phyloP scores from a whole-genome alignment of 768 basidiomycete species.

The Rhizopogon vesiculosus region DNA sequence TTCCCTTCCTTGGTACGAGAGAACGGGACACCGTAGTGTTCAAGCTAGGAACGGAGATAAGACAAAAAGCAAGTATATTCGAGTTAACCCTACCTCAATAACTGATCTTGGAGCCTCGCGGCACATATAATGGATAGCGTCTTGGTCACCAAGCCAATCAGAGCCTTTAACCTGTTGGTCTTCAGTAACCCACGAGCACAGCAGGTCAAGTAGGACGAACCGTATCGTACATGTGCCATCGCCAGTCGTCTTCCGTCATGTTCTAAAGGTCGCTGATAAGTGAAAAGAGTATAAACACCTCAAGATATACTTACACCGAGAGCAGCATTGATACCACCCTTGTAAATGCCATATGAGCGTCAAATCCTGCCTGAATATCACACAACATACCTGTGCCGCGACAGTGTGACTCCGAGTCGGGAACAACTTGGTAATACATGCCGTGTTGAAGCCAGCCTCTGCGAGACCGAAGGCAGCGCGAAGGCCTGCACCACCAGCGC shows the following conservation, averaged over 20 bases:
- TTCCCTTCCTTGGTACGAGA: conserved; percentile 98
- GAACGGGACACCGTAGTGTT: conserved; percentile 98
- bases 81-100: conserved; percentile 60
- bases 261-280: conserved; percentile 46
- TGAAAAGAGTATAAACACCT: background rate
- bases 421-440: conserved; percentile 98
- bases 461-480: conserved; percentile 98
- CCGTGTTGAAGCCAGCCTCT: conserved; percentile 97
- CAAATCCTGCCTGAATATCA: background rate
- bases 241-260: conserved; percentile 99
- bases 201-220: conserved; percentile 38
- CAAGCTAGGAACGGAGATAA: conserved; percentile 55
- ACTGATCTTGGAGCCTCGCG: conserved; percentile 93
- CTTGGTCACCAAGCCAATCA: conserved; percentile 99
- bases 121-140: conserved; percentile 99
- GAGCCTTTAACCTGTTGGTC: conserved; percentile 88
- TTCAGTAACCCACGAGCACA: conserved; percentile 10
- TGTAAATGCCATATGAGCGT: background rate
- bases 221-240: conserved; percentile 98
- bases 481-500: conserved; percentile 97
- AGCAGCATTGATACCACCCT: conserved; percentile 98
- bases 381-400: conserved; percentile 76
- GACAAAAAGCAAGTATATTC: background rate
- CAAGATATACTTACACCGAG: conserved; percentile 62
- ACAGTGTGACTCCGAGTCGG: conserved; percentile 98